Conservation (phyloP, 352 stramenopile species). For the Pythium biforme region DNA sequence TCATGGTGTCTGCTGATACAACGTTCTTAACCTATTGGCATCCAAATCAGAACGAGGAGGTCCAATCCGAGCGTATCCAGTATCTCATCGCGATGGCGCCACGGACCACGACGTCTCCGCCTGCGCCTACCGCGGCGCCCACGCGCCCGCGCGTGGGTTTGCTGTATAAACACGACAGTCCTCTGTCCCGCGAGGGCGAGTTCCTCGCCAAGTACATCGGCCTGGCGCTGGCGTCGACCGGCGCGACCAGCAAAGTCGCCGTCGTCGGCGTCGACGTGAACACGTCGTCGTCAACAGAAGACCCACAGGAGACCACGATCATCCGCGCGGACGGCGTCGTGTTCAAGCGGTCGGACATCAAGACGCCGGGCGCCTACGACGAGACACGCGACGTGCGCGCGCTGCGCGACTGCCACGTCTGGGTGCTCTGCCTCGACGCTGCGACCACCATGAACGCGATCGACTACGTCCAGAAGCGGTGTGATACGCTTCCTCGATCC, state of each 20-base stretch:
- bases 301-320: slow-evolving; percentile 20
- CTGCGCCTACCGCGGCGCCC: background rate
- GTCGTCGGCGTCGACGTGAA: slow-evolving; percentile 37
- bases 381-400: slow-evolving; percentile 36
- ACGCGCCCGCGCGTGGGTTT: slow-evolving; percentile 44
- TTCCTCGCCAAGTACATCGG: slow-evolving; percentile 63
- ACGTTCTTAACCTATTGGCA: too few species aligned
- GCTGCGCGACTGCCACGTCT: slow-evolving; percentile 56
- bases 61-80: background rate
- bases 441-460: slow-evolving; percentile 35
- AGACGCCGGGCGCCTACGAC: slow-evolving; percentile 30
- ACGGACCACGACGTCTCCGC: background rate
- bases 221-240: slow-evolving; percentile 49
- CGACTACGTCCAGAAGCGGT: slow-evolving; percentile 52
- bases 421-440: slow-evolving; percentile 59
- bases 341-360: slow-evolving; percentile 32
- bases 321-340: slow-evolving; percentile 50
- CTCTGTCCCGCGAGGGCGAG: slow-evolving; percentile 49
- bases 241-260: slow-evolving; percentile 41
- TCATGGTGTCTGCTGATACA: background rate
- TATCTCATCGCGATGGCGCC: background rate
- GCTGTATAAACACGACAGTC: slow-evolving; percentile 53
- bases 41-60: too few species aligned
- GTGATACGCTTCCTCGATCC: too few species aligned
- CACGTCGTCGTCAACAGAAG: background rate